Evolutionary conservation across 2,329 filamentous ascomycete genomes (phyloP).

Genomic region (Cladosporium austrohemisphaericum): DNA sequence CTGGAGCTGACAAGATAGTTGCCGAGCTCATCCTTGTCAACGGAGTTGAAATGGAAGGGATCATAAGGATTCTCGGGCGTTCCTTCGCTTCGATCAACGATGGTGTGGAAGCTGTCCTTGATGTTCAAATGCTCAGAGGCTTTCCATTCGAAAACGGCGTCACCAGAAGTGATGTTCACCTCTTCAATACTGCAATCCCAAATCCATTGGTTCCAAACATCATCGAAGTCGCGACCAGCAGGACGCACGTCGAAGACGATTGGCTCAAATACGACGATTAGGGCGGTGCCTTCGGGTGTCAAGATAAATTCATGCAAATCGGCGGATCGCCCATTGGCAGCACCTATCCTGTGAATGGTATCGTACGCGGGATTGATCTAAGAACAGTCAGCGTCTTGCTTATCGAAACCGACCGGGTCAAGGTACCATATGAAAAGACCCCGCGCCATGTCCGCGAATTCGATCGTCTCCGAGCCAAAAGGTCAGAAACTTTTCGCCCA

Average conservation of each 20-base stretch:
- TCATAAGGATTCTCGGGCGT: constrained; percentile 46
- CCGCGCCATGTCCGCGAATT: constrained; percentile 33
- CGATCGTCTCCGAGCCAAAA: constrained; percentile 39
- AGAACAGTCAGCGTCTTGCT: background rate
- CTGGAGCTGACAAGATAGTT: constrained; percentile 48
- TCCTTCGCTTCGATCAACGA: constrained; percentile 39
- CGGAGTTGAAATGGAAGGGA: constrained; percentile 52
- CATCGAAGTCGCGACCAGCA: constrained; percentile 22
- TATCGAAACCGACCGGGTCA: background rate
- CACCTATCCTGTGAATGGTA: constrained; percentile 38
- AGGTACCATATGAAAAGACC: constrained; percentile 33
- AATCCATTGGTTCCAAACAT: constrained; percentile 28
- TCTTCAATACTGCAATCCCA: constrained; percentile 46
- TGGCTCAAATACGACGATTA: constrained; percentile 42
- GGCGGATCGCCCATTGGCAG: constrained; percentile 33
- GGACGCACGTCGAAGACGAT: constrained; percentile 22
- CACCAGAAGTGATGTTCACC: constrained; percentile 43
- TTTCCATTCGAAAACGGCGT: constrained; percentile 46
- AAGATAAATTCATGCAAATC: constrained; percentile 45
- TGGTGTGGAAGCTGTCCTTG: constrained; percentile 32
- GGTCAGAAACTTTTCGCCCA: constrained; percentile 36
- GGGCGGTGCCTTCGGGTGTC: constrained; percentile 40
- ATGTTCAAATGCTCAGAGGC: constrained; percentile 44
- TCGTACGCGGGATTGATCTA: constrained; percentile 38
- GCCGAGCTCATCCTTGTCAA: constrained; percentile 45